Evolutionary conservation across 768 basidiomycete species (phyloP), one percentile per base, ranked within the genome.

Genomic region (Neoboletus subvelutipes): DNA sequence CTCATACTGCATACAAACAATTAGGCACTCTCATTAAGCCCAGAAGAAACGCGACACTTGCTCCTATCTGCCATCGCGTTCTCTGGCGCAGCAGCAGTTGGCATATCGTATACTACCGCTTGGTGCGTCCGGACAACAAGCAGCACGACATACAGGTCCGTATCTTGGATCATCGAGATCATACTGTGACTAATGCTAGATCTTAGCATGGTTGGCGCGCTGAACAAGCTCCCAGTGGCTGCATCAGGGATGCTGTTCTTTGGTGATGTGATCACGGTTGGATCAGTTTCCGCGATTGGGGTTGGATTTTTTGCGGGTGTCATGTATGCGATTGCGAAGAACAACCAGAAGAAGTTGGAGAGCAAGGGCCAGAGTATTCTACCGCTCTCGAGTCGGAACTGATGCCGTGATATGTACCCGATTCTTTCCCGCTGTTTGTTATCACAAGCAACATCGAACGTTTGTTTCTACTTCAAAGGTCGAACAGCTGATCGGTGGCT

Each of bases 241-340:
- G 95, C 94, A 15, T 97, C 94, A n/a, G 97, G 97, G 24, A 92
- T 99, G 88, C 73, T 99, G 58, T 97, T 97, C 76, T 97, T 97
- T 69, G 94, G 93, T 42, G 95, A 99, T 71, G 75, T 86, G 26
- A 87, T 92, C 45, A 97, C 92, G 9, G 69, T 87, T 50, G 91
- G 94, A 43, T 95, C 92, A 18, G 88, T 98, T 48, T 88, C 90
- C 12, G 94, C 94, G 34, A 85, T 99, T 53, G 75, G 79, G 1
- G 82, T 91, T 45, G 97, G 97, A 3, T 98, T 98, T 75, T 82
- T 95, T 67, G 92, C 95, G 37, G 95, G 95, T 18, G 66, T 97
- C 49, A 77, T 97, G 57, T 98, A 98, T 71, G 92, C 95, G 13
- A 79, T 96, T 17, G 96, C 95, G 52, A 98, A 97, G 79, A 94